Evolutionary conservation across 176 grass and related monocot genomes (phyloP).

Genomic region (Typha latifolia): DNA sequence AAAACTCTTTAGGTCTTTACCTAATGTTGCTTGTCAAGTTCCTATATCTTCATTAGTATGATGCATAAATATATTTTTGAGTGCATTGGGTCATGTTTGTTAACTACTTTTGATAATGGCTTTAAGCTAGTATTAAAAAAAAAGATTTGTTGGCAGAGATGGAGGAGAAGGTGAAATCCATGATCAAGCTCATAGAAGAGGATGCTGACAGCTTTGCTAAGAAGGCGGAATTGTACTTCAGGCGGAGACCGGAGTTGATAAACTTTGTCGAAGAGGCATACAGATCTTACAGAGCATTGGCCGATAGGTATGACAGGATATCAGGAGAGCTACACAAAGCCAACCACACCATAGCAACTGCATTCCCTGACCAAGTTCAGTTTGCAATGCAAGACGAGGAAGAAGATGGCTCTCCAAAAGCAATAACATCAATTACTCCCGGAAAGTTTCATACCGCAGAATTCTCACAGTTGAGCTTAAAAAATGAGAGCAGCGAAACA

Average conservation of each 20-base stretch:
- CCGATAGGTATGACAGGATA: constrained; percentile 44
- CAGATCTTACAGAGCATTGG: constrained; percentile 47
- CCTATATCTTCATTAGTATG: too few relatives aligned
- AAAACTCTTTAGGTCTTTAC: too few relatives aligned
- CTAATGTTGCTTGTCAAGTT: too few relatives aligned
- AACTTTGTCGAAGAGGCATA: constrained; percentile 63
- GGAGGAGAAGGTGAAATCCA: constrained; percentile 55
- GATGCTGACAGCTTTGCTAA: constrained; percentile 57
- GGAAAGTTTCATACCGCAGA: constrained; percentile 35
- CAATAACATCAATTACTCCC: constrained; percentile 38
- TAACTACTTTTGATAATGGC: neutral
- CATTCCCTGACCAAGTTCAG: constrained; percentile 75
- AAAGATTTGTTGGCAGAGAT: constrained; percentile 59
- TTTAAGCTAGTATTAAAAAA: neutral
- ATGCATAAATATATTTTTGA: too few relatives aligned
- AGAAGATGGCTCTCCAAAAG: constrained; percentile 30
- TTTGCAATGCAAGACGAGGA: constrained; percentile 55
- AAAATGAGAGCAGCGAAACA: constrained; percentile 13
- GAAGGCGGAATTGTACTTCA: constrained; percentile 70
- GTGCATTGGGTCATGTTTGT: neutral
- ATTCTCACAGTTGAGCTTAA: constrained; percentile 32
- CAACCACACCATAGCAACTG: constrained; percentile 82
- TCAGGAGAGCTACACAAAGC: constrained; percentile 76
- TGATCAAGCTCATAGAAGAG: constrained; percentile 68
- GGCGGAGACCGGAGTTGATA: constrained; percentile 45